phyloP scores from a whole-genome alignment of 257 asterid species.

The Euphrasia confusa region DNA sequence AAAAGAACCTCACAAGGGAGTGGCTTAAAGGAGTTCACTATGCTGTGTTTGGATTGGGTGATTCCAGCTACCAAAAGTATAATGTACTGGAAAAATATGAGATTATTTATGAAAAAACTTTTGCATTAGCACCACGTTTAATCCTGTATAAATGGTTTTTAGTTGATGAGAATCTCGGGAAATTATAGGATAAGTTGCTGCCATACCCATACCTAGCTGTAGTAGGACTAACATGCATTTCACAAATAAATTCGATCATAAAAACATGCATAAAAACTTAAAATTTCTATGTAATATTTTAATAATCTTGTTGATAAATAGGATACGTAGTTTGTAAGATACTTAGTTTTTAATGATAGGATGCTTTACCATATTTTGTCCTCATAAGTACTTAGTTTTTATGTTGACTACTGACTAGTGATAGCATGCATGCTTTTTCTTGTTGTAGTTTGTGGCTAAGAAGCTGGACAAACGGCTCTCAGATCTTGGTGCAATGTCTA shows the following conservation, averaged over 20 bases:
- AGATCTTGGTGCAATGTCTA: constrained; percentile 67
- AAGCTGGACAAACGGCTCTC: constrained; percentile 86
- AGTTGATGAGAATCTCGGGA: constrained; percentile 10
- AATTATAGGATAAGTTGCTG: constrained; percentile 7
- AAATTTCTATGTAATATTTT: constrained; percentile 6
- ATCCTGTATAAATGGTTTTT: background rate
- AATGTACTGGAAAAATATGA: constrained; percentile 48
- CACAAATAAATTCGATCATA: background rate
- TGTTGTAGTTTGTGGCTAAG: constrained; percentile 91
- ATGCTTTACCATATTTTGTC: too few relatives aligned
- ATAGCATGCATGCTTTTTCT: constrained; percentile 19
- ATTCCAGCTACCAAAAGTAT: constrained; percentile 95
- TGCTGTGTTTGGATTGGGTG: constrained; percentile 97
- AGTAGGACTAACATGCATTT: background rate
- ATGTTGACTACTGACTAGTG: too few relatives aligned
- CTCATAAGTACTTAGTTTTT: background rate
- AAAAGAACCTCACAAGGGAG: constrained; percentile 54
- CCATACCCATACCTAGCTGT: background rate
- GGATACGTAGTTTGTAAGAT: background rate
- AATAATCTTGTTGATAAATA: background rate
- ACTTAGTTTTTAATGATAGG: background rate
- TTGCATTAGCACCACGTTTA: background rate
- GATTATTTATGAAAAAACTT: background rate
- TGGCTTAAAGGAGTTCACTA: constrained; percentile 86
- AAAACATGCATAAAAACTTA: background rate